Conservation (phyloP, 805 yeast genomes). For the Scheffersomyces ergatensis region DNA sequence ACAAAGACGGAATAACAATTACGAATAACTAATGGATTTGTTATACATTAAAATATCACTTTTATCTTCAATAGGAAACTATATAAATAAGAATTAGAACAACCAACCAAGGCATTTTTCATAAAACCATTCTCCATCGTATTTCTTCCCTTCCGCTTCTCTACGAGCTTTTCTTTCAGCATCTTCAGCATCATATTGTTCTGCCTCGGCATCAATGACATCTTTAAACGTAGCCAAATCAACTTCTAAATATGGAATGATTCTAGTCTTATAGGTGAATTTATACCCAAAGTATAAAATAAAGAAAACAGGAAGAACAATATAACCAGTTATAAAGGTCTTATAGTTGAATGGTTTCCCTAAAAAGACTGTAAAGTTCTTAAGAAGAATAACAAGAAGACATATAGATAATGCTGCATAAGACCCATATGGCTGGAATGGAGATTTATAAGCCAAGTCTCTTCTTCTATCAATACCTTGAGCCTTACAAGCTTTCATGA, state of each 20-base stretch:
- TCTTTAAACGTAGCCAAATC: constrained; percentile 60
- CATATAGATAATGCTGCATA: constrained; percentile 57
- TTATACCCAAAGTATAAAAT: constrained; percentile 59
- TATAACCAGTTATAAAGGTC: constrained; percentile 74
- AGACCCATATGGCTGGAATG: constrained; percentile 68
- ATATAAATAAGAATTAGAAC: constrained; percentile 27
- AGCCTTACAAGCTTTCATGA: constrained; percentile 61
- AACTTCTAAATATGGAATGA: constrained; percentile 52
- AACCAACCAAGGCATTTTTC: constrained; percentile 49
- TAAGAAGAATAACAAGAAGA: constrained; percentile 55
- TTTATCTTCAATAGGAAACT: too few relatives aligned
- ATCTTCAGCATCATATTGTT: constrained; percentile 30
- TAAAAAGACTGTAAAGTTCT: constrained; percentile 72
- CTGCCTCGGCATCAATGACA: constrained; percentile 53
- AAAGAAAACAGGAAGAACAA: constrained; percentile 66
- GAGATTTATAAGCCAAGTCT: constrained; percentile 59
- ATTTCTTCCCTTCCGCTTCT: constrained; percentile 43
- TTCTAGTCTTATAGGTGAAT: constrained; percentile 47
- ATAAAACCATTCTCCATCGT: constrained; percentile 45
- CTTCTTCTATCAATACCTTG: constrained; percentile 59
- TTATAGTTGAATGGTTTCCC: constrained; percentile 55
- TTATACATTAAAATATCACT: too few relatives aligned
- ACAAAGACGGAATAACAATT: too few relatives aligned
- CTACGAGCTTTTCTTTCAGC: constrained; percentile 32
- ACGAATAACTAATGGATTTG: too few relatives aligned